Percentiles rank a stretch among this genome's conserved stretches.
Conservation (phyloP, 129 eudicot genomes). For the Smallanthus sonchifolius region DNA sequence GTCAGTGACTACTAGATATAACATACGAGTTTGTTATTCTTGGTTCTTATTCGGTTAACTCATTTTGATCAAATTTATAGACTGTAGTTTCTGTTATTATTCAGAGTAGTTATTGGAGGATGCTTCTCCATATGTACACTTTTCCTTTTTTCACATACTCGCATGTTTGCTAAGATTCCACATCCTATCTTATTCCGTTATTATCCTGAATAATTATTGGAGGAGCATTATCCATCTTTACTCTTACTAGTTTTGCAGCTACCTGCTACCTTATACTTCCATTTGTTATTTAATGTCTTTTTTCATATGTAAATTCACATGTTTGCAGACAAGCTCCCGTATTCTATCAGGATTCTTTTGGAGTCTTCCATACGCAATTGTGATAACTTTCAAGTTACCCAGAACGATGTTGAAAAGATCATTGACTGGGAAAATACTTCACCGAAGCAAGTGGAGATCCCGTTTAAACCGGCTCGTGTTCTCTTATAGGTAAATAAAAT, state of each 20-base stretch:
- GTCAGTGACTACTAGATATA: too few species aligned
- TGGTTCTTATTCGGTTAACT: neutral
- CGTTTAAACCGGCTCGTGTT: conserved; percentile 99
- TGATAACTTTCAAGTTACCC: conserved; percentile 90
- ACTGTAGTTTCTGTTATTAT: neutral
- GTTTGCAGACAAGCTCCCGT: conserved; percentile 82
- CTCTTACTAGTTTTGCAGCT: too few species aligned
- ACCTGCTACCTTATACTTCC: too few species aligned
- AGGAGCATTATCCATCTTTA: too few species aligned
- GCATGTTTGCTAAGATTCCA: too few species aligned
- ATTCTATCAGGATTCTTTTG: conserved; percentile 81
- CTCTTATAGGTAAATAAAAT: conserved; percentile 64
- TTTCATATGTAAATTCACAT: neutral
- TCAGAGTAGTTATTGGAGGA: neutral
- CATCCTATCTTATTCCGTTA: too few species aligned
- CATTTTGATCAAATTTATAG: neutral
- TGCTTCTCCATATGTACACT: neutral
- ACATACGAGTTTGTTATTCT: neutral
- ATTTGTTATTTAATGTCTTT: neutral
- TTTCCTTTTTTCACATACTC: too few species aligned
- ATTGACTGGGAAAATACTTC: conserved; percentile 95
- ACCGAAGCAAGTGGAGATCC: conserved; percentile 97
- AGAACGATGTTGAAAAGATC: conserved; percentile 92
- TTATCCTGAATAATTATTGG: too few species aligned
- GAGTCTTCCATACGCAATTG: conserved; percentile 98